Conservation (phyloP, 1,139 yeast species). For the Taiozyma sp. region DNA sequence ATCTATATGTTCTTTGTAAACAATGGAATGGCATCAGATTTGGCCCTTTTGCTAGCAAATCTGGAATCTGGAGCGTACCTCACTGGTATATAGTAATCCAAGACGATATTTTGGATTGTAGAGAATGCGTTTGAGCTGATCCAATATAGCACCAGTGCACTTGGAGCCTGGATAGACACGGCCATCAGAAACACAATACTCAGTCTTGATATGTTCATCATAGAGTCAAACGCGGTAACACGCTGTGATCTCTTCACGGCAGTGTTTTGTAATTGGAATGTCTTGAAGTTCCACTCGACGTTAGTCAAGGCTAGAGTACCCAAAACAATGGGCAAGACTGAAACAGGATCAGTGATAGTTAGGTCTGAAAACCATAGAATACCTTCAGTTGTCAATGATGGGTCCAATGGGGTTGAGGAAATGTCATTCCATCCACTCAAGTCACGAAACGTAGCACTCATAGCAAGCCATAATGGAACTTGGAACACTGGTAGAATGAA, state of each 20-base stretch:
- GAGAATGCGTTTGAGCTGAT: constrained; percentile 76
- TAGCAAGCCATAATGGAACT: constrained; percentile 80
- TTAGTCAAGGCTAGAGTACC: constrained; percentile 71
- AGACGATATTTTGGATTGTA: constrained; percentile 62
- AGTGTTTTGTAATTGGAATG: constrained; percentile 33
- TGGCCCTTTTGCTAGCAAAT: constrained; percentile 7
- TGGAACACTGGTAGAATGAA: constrained; percentile 70
- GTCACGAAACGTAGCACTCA: constrained; percentile 71
- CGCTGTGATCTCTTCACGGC: constrained; percentile 28
- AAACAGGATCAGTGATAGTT: constrained; percentile 55
- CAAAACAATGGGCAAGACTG: constrained; percentile 59
- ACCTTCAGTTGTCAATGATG: constrained; percentile 49
- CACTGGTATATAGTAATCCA: constrained; percentile 46
- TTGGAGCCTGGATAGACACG: constrained; percentile 78
- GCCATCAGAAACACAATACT: constrained; percentile 81
- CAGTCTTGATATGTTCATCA: constrained; percentile 62
- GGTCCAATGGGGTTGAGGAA: constrained; percentile 42
- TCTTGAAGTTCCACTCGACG: constrained; percentile 70
- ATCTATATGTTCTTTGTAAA: constrained; percentile 10
- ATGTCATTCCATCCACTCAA: constrained; percentile 39
- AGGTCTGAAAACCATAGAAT: constrained; percentile 56
- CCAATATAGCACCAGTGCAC: constrained; percentile 81
- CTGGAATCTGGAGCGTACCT: constrained; percentile 8
- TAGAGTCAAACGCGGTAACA: constrained; percentile 56
- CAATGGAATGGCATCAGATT: constrained; percentile 12